phyloP scores from a whole-genome alignment of 768 basidiomycete species.

The Termitomyces sp. region DNA sequence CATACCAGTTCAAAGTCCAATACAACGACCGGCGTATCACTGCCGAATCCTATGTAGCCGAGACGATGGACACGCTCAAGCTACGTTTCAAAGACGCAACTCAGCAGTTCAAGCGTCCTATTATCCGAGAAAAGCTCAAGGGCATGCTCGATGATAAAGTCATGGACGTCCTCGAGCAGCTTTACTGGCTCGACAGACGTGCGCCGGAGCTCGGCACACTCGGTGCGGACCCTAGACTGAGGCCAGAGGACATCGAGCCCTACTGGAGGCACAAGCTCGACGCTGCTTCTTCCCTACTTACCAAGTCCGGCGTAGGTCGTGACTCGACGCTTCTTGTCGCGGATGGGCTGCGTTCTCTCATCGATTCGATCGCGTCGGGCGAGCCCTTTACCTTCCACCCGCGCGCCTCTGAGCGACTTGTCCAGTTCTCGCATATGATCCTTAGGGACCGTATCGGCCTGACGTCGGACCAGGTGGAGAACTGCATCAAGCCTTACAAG shows the following conservation, averaged over 20 bases:
- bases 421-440: constrained; percentile 91
- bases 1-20: constrained; percentile 99
- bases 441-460: constrained; percentile 89
- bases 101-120: constrained; percentile 80
- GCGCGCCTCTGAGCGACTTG: constrained; percentile 80
- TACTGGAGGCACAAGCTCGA: constrained; percentile 98
- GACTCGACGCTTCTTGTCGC: constrained; percentile 94
- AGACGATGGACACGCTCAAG: constrained; percentile 93
- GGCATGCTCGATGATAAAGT: constrained; percentile 93
- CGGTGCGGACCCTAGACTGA: constrained; percentile 65
- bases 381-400: constrained; percentile 95
- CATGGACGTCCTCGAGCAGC: constrained; percentile 94
- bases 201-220: constrained; percentile 70
- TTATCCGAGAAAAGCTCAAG: constrained; percentile 87
- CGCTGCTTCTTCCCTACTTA: constrained; percentile 87
- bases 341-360: constrained; percentile 85
- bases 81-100: constrained; percentile 84
- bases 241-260: constrained; percentile 74
- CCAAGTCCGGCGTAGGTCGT: constrained; percentile 93
- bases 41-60: constrained; percentile 96
- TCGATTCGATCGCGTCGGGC: constrained; percentile 82
- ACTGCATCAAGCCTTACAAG: constrained; percentile 99
- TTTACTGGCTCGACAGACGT: constrained; percentile 95
- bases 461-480: constrained; percentile 98
- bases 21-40: constrained; percentile 95